Percentiles rank a stretch among this genome's conserved stretches.
phyloP scores from a whole-genome alignment of 139 green algal genomes.

The Closterium sp. region DNA sequence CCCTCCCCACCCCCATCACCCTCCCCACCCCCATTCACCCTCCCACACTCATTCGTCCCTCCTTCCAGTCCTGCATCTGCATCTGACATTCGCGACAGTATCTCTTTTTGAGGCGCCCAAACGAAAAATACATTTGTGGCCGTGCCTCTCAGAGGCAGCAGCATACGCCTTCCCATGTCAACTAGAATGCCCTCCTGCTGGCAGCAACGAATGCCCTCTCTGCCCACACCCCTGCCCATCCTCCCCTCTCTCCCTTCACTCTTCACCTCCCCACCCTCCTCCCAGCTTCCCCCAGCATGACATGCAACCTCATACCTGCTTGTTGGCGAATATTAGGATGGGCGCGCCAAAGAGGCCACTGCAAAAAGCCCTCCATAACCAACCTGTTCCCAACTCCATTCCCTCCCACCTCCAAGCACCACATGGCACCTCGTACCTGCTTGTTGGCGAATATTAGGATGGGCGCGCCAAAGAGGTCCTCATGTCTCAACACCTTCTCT shows the following conservation, averaged over 20 bases:
- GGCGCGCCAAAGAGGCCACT: constrained; percentile 71
- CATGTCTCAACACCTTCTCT: constrained; percentile 61
- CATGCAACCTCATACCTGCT: neutral
- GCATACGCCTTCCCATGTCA: too few species aligned
- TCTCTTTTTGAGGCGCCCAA: too few species aligned
- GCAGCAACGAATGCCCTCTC: too few species aligned
- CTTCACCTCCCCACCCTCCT: neutral
- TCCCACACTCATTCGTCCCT: too few species aligned
- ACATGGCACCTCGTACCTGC: constrained; percentile 63
- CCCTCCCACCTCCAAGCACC: neutral
- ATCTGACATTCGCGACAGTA: too few species aligned
- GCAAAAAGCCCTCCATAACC: neutral
- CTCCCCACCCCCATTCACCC: too few species aligned
- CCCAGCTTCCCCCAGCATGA: neutral
- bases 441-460: constrained; percentile 94
- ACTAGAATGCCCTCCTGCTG: too few species aligned
- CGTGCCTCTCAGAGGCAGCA: too few species aligned
- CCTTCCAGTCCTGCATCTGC: too few species aligned
- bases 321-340: constrained; percentile 59
- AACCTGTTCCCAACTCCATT: too few species aligned
- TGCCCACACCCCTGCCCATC: neutral
- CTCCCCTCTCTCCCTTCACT: neutral
- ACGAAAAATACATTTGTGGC: too few species aligned
- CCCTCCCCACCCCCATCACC: too few species aligned
- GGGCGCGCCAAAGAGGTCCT: constrained; percentile 76